A percentile compares a stretch with the other conserved stretches of the same genome.
These are phyloP conservation scores for Akanthomyces dipterigenus DNA, from an alignment of 2,329 filamentous ascomycete genomes.

Conservation along the genomic window DNA sequence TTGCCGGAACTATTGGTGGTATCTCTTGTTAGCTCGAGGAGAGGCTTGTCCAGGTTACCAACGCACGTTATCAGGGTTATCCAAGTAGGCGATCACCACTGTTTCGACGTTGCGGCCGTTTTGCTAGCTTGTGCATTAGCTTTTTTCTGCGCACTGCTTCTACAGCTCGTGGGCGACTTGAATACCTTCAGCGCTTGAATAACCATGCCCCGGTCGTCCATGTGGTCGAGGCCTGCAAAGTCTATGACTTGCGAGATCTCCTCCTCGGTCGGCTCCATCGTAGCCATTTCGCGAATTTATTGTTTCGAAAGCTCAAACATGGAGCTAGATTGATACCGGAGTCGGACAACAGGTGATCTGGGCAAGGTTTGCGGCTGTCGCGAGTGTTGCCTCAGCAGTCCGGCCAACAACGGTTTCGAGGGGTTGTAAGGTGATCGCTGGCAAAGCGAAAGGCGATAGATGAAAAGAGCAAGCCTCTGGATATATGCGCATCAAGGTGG, in stretches of 20 bases:
- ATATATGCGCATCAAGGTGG: background rate
- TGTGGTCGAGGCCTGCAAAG: conserved; percentile 29
- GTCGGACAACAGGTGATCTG: background rate
- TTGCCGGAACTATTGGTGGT: conserved; percentile 32
- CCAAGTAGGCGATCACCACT: conserved; percentile 47
- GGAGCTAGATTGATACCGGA: background rate
- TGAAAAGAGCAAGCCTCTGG: background rate
- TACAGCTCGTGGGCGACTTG: background rate
- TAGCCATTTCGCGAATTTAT: conserved; percentile 21
- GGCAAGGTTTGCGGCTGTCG: background rate
- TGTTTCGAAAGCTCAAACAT: background rate
- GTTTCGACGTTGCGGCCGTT: conserved; percentile 40
- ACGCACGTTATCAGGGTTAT: conserved; percentile 33
- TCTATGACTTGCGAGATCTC: conserved; percentile 36
- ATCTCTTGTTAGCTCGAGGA: background rate
- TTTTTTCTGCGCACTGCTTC: background rate
- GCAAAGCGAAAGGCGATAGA: background rate
- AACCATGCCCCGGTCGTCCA: conserved; percentile 33
- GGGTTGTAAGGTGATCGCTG: background rate
- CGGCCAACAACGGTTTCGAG: background rate
- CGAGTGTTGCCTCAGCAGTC: background rate
- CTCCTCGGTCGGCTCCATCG: conserved; percentile 30
- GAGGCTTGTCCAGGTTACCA: conserved; percentile 9
- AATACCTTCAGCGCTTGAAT: conserved; percentile 35
- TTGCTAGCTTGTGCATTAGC: conserved; percentile 19